Evolutionary conservation across 2,329 filamentous ascomycete genomes (phyloP).

Genomic region (Penicillium sp.): DNA sequence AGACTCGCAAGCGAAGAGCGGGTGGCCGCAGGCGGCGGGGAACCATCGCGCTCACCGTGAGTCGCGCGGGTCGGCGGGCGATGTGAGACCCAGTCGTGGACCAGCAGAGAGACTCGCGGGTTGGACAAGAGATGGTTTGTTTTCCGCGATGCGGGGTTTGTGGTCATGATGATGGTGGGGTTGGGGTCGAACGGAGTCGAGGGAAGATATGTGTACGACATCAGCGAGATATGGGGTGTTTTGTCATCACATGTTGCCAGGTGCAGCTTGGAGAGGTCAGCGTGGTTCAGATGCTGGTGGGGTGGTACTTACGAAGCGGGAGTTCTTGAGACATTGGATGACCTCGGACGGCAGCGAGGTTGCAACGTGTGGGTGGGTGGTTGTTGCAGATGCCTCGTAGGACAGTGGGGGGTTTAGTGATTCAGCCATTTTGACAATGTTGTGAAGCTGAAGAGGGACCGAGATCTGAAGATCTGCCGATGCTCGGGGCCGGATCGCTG

Average conservation of each 20-base stretch:
- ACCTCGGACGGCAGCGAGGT: slow-evolving; percentile 78
- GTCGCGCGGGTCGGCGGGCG: slow-evolving; percentile 73
- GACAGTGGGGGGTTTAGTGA: slow-evolving; percentile 67
- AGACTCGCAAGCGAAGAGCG: slow-evolving; percentile 78
- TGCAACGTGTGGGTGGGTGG: slow-evolving; percentile 70
- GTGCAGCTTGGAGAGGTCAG: slow-evolving; percentile 68
- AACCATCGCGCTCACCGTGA: slow-evolving; percentile 60
- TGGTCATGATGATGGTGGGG: slow-evolving; percentile 96
- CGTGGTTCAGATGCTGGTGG: background rate
- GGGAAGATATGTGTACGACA: slow-evolving; percentile 98
- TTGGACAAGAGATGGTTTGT: slow-evolving; percentile 80
- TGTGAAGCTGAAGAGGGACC: slow-evolving; percentile 8
- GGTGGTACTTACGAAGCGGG: slow-evolving; percentile 73
- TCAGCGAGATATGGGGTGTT: slow-evolving; percentile 87
- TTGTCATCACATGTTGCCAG: slow-evolving; percentile 86
- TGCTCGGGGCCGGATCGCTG: background rate
- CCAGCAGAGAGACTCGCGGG: slow-evolving; percentile 86
- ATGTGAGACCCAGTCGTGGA: slow-evolving; percentile 97
- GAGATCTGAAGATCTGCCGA: slow-evolving; percentile 12
- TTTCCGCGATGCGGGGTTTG: slow-evolving; percentile 69
- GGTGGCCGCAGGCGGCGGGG: slow-evolving; percentile 62
- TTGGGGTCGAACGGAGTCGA: slow-evolving; percentile 66
- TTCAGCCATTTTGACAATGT: slow-evolving; percentile 40
- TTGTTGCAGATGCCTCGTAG: slow-evolving; percentile 73
- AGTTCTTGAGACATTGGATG: slow-evolving; percentile 87